Evolutionary conservation across 345 rosid genomes (phyloP).

Genomic region (Eucalyptus decipiens): DNA sequence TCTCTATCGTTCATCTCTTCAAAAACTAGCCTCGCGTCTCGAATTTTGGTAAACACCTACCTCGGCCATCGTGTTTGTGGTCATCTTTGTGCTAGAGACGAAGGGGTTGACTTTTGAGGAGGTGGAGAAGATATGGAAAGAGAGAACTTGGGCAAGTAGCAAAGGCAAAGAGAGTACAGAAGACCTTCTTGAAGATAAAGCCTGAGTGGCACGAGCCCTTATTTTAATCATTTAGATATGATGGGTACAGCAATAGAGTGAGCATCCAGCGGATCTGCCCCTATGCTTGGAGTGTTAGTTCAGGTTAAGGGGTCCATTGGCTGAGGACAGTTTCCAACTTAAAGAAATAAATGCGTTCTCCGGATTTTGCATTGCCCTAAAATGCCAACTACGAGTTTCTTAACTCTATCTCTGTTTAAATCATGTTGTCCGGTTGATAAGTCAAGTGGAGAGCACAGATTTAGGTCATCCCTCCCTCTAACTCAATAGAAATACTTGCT

Average conservation of each 20-base stretch:
- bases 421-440: background rate
- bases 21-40: too few relatives aligned
- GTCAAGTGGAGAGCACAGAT: background rate
- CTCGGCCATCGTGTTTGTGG: too few relatives aligned
- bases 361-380: background rate
- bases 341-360: background rate
- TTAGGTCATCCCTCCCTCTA: background rate
- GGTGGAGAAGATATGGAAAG: slow-evolving; percentile 81
- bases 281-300: background rate
- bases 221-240: background rate
- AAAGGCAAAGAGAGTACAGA: too few relatives aligned
- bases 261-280: background rate
- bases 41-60: too few relatives aligned
- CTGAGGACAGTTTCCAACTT: background rate
- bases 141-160: slow-evolving; percentile 56
- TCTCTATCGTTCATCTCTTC: too few relatives aligned
- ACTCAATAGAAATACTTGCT: background rate
- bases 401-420: background rate
- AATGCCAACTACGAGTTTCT: background rate
- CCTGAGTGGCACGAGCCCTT: background rate
- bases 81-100: slow-evolving; percentile 68
- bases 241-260: background rate
- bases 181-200: background rate
- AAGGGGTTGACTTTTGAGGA: slow-evolving; percentile 76
- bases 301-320: background rate